Conservation (phyloP, 2,329 filamentous ascomycete genomes). For the Aspergillus ochraceoroseus region DNA sequence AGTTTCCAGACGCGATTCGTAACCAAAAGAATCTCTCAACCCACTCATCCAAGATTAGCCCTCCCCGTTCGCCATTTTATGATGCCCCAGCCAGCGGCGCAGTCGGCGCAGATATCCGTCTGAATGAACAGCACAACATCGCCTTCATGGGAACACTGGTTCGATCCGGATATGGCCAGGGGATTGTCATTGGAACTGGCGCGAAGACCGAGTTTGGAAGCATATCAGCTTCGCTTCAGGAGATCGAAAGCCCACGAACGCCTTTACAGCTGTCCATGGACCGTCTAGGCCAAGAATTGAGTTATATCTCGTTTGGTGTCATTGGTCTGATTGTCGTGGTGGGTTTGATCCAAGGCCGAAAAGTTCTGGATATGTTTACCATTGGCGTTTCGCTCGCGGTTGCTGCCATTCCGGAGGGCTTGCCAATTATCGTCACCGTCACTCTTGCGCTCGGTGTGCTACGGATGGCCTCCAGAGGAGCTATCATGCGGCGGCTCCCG, state of each 20-base stretch:
- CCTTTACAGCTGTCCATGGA: constrained; percentile 96
- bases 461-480: constrained; percentile 90
- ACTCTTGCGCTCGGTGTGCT: constrained; percentile 91
- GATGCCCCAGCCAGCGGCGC: constrained; percentile 55
- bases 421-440: constrained; percentile 97
- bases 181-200: constrained; percentile 94
- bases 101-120: constrained; percentile 60
- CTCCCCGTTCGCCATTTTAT: constrained; percentile 54
- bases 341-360: constrained; percentile 83
- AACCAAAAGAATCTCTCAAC: constrained; percentile 29
- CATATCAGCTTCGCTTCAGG: constrained; percentile 87
- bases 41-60: constrained; percentile 33
- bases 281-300: constrained; percentile 89
- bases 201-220: constrained; percentile 91
- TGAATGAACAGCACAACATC: constrained; percentile 79
- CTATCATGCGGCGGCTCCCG: constrained; percentile 90
- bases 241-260: constrained; percentile 91
- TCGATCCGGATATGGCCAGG: constrained; percentile 89
- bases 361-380: constrained; percentile 89
- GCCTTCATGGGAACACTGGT: constrained; percentile 98
- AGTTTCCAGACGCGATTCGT: constrained; percentile 61
- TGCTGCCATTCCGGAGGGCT: constrained; percentile 88
- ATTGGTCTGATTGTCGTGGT: constrained; percentile 90
- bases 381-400: constrained; percentile 96
- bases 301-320: constrained; percentile 92